Conservation (phyloP, 2,329 filamentous ascomycete species). For the Endoconidiophora laricicola region DNA sequence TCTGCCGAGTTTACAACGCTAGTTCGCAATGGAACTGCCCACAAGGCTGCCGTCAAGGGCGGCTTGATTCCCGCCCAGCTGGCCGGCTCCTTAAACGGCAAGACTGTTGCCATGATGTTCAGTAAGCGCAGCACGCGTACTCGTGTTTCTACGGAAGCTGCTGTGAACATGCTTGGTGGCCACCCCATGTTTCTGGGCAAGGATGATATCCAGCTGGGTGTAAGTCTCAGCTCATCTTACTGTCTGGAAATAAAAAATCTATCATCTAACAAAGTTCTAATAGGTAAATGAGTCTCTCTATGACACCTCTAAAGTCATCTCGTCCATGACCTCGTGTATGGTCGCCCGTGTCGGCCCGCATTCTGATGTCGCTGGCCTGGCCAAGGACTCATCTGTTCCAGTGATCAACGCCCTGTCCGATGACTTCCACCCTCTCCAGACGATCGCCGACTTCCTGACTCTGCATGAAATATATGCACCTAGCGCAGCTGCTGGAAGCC, state of each 20-base stretch:
- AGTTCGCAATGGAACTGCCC: conserved; percentile 61
- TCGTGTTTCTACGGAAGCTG: conserved; percentile 81
- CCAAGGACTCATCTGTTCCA: conserved; percentile 57
- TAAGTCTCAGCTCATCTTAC: conserved; percentile 23
- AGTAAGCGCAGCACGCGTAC: conserved; percentile 91
- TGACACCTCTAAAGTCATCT: conserved; percentile 82
- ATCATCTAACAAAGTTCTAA: not conserved
- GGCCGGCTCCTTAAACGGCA: conserved; percentile 46
- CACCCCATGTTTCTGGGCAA: conserved; percentile 94
- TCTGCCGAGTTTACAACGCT: conserved; percentile 64
- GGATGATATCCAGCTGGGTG: conserved; percentile 90
- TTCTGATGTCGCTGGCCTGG: conserved; percentile 54
- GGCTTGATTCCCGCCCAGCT: conserved; percentile 43
- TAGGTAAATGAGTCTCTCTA: conserved; percentile 86
- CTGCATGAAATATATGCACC: conserved; percentile 56
- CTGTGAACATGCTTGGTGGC: conserved; percentile 73
- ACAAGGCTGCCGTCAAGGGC: conserved; percentile 65
- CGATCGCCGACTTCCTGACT: conserved; percentile 84
- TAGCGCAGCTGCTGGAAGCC: conserved; percentile 19
- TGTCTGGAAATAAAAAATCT: not conserved
- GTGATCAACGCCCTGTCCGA: conserved; percentile 82
- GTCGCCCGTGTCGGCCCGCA: conserved; percentile 65
- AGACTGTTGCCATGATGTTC: conserved; percentile 90
- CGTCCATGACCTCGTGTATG: conserved; percentile 78
- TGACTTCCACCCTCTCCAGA: conserved; percentile 85